phyloP scores from a whole-genome alignment of 73 alveolate genomes.

The Uronychia binucleata region DNA sequence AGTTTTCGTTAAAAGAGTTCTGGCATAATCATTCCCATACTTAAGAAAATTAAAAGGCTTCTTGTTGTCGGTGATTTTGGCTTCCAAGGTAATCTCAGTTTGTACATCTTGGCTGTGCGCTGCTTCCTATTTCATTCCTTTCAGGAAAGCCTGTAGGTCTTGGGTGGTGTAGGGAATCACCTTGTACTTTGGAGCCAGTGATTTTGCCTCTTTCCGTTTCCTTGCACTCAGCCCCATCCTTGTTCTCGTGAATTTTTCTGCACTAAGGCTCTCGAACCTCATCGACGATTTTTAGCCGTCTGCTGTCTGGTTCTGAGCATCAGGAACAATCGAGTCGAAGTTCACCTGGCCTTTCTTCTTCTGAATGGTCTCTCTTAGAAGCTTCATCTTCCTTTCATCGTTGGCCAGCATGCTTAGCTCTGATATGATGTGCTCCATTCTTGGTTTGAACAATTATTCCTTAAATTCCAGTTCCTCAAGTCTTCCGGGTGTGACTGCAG shows the following conservation, averaged over 20 bases:
- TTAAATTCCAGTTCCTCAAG: background rate
- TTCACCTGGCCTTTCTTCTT: background rate
- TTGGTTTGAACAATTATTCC: background rate
- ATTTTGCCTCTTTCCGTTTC: background rate
- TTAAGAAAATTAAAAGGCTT: no score
- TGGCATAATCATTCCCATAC: no score
- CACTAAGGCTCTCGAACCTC: background rate
- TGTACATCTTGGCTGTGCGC: no score
- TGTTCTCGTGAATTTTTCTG: background rate
- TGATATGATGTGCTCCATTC: background rate
- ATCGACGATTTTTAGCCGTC: background rate
- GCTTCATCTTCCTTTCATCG: background rate
- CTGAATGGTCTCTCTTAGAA: background rate
- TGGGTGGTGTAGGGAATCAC: background rate
- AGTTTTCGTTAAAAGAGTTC: no score
- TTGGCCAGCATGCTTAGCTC: background rate
- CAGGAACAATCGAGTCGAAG: background rate
- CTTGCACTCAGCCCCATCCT: background rate
- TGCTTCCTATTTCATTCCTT: no score
- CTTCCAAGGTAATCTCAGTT: no score
- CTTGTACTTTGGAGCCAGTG: background rate
- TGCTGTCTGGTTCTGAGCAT: slow-evolving; percentile 1
- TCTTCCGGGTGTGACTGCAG: background rate
- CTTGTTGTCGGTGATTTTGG: no score
- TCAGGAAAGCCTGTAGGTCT: background rate